These are phyloP conservation scores for Lachnellula suecica DNA, from an alignment of 2,329 filamentous ascomycete species.

Conservation along the genomic window DNA sequence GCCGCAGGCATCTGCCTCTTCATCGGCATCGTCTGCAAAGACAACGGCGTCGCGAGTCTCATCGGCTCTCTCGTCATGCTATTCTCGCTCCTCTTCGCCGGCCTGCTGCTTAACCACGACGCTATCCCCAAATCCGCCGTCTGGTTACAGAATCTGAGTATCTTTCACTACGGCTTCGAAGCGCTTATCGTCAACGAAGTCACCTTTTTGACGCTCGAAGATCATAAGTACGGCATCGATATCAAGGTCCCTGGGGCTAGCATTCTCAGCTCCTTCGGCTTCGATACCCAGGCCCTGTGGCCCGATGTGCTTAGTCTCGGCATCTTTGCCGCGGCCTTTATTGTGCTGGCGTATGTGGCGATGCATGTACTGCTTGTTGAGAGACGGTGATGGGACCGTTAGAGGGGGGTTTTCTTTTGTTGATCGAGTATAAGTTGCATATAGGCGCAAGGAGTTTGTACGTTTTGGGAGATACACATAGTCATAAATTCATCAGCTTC, in stretches of 20 bases:
- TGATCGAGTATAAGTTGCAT: too few relatives aligned
- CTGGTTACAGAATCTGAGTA: conserved; percentile 92
- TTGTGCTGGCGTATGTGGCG: conserved; percentile 82
- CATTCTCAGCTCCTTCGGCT: conserved; percentile 93
- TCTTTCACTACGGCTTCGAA: conserved; percentile 98
- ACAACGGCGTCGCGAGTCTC: conserved; percentile 86
- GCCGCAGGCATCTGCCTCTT: conserved; percentile 92
- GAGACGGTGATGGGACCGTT: too few relatives aligned
- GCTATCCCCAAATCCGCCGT: conserved; percentile 81
- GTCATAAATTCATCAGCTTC: too few relatives aligned
- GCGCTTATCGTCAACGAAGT: conserved; percentile 97
- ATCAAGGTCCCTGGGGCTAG: conserved; percentile 94
- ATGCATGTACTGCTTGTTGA: conserved; percentile 95
- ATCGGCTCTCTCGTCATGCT: conserved; percentile 96
- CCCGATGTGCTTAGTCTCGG: conserved; percentile 77
- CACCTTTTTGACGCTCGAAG: conserved; percentile 80
- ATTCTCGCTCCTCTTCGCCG: conserved; percentile 92
- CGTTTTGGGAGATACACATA: too few relatives aligned
- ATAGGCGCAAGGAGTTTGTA: too few relatives aligned
- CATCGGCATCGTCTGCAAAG: conserved; percentile 92
- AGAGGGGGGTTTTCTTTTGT: too few relatives aligned
- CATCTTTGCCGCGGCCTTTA: conserved; percentile 78
- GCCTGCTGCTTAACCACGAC: conserved; percentile 90
- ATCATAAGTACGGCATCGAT: conserved; percentile 93
- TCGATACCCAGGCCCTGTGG: conserved; percentile 86